Base-by-base conservation (phyloP, 225 moss, liverwort and hornwort genomes). In the Polytrichum commune region DNA sequence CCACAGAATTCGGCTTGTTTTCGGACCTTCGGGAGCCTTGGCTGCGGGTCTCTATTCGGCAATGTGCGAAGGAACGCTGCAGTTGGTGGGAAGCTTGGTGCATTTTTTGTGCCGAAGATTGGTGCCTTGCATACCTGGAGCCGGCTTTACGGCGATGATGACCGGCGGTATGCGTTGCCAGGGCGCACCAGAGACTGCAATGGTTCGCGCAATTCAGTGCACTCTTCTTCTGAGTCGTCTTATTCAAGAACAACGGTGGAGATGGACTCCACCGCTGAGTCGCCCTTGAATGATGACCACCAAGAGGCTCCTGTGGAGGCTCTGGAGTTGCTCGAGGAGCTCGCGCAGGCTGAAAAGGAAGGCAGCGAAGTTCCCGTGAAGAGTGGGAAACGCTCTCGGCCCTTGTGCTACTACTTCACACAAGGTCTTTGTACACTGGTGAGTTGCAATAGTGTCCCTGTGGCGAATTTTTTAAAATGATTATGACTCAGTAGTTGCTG, bases 371-470 rank as follows among this genome's bases (percentile, higher is more conserved):
- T 46, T 3, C 71, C 22, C 25, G 74, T 35, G 73, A 74, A 69
- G 55, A 57, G 23, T 62, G 60, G 29, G 57, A 80, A 75, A 74
- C 82, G 75, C 28, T 62, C 30, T 26, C 91, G 84, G 69, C 74
- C 86, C 25, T 87, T 81, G 81, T 98, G 98, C 80, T 93, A 93
- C 78, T 95, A 95, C 75, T 91, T 90, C 75, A 95, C 89, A 10
- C 98, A 95, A 76, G 93, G 98, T 16, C 77, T 98, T n/a, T 98
- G 90, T 67, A 91, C 87, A 6, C 68, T 89, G 90, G 95, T 98
- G 82, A 10, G 78, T 53, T 62, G 24, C 35, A 33, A 7, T 7
- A 8, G 35, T 9, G 35, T 35, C 9, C 9, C 9, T 35, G 35
- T 35, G 35, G 10, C 9, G 35, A 35, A 35, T 7, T 9, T 8